Base-by-base conservation (phyloP, 208 protist species). In the Zelonia costaricensis region DNA sequence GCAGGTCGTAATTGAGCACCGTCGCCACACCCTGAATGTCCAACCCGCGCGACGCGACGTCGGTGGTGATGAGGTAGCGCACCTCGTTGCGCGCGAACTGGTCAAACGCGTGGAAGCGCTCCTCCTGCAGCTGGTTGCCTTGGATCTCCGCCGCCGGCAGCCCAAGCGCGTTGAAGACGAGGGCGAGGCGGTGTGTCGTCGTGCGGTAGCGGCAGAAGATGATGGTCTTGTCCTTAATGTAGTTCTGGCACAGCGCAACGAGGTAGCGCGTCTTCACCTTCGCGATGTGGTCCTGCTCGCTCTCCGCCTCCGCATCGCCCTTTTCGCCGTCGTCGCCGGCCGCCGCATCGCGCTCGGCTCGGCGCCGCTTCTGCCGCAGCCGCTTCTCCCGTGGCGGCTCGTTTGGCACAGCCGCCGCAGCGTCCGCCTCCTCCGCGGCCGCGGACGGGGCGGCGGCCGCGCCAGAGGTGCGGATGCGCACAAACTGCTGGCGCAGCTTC, bases 1-100 rank as follows among this genome's bases (percentile, higher is more conserved):
- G 98, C 36, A 99, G 74, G 69, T 99, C 98, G 69, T 94, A 99
- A 81, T 99, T 99, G 58, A 99, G 93, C 47, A 99, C 98, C 1
- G 97, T 78, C 45, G 97, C 89, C 2, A 99, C 97, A 3, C 74
- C 80, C 15, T 95, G 83, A 49, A 99, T 99, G 72, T 99, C 98
- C 6, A 99, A 84, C 67, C 98, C 98, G 44, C 98, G 76, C 22
- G 91, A 84, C 18, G 93, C 91, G 25, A 97, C 86, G 45, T 98
- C 94, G 0, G 92, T 97, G 22, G 92, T 93, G 74, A 98, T 86
- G 20, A 98, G 77, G 56, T 98, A 91, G n/a, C 69, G 70, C 20
- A 87, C 86, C 16, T 87, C 58, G 12, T 86, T 80, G 10, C 62
- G 75, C 0, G 76, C 62, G 78, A 99, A 99, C 30, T 64, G 67